Evolutionary conservation across 306 rosid species (phyloP).

Genomic region (Benincasa hispida): DNA sequence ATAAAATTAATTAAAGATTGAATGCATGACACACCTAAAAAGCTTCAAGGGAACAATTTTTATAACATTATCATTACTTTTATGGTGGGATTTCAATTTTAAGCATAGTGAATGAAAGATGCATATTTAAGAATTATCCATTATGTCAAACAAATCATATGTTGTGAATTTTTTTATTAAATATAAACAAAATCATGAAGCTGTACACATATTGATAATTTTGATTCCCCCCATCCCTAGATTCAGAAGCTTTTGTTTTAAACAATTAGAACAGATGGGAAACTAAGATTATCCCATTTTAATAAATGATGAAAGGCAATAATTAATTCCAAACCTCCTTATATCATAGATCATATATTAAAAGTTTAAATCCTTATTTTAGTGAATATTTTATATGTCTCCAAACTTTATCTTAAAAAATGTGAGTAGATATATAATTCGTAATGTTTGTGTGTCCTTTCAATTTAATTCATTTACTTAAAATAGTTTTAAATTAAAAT

Average conservation of each 20-base stretch:
- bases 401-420: too few species aligned
- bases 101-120: neutral
- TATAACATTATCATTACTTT: neutral
- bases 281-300: neutral
- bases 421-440: too few species aligned
- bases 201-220: neutral
- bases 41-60: neutral
- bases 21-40: neutral
- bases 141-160: neutral
- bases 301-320: neutral
- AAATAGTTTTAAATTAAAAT: too few species aligned
- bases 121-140: neutral
- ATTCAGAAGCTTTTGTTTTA: neutral
- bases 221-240: neutral
- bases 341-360: neutral
- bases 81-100: neutral
- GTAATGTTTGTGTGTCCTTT: too few species aligned
- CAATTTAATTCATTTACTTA: too few species aligned
- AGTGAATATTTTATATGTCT: too few species aligned
- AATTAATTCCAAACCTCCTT: neutral
- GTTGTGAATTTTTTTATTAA: neutral
- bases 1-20: too few species aligned
- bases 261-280: neutral
- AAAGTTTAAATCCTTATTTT: neutral
- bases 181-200: neutral